phyloP scores from a whole-genome alignment of 208 protist species.

The Trypanosoma lewisi region DNA sequence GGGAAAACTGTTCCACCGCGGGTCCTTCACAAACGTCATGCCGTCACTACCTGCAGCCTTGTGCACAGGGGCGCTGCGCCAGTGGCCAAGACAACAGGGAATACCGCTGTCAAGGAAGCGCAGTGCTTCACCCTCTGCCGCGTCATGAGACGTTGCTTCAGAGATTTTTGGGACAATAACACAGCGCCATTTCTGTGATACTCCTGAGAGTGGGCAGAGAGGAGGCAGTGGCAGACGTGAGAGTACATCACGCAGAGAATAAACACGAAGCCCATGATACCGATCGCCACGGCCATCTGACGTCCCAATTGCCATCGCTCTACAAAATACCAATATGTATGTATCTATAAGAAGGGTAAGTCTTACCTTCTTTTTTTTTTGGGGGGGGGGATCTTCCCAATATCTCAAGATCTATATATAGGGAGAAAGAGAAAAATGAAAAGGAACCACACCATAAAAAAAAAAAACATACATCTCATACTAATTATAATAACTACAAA shows the following conservation, averaged over 20 bases:
- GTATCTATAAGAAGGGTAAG: background rate
- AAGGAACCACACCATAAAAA: background rate
- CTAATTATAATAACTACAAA: slow-evolving; percentile 22
- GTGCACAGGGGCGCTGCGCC: slow-evolving; percentile 32
- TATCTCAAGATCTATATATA: background rate
- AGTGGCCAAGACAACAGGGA: slow-evolving; percentile 39
- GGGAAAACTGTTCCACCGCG: slow-evolving; percentile 58
- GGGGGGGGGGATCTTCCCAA: background rate
- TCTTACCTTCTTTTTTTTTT: background rate
- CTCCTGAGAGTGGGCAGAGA: slow-evolving; percentile 23
- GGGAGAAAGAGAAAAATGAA: background rate
- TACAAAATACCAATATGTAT: background rate
- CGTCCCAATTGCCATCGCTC: background rate
- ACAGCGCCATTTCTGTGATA: slow-evolving; percentile 86
- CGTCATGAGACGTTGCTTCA: slow-evolving; percentile 6
- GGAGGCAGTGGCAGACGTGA: slow-evolving; percentile 48
- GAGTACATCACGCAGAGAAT: slow-evolving; percentile 67
- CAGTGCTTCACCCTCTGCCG: slow-evolving; percentile 35
- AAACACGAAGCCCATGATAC: slow-evolving; percentile 43
- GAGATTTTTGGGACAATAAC: slow-evolving; percentile 54
- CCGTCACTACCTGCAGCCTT: slow-evolving; percentile 38
- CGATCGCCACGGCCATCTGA: background rate
- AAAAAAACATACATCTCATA: too few species aligned
- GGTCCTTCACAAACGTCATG: slow-evolving; percentile 50
- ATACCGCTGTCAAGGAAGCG: slow-evolving; percentile 56